A percentile compares a stretch with the other conserved stretches of the same genome.
Conservation (phyloP, 148 eudicot species). For the Rhododendron williamsianum region DNA sequence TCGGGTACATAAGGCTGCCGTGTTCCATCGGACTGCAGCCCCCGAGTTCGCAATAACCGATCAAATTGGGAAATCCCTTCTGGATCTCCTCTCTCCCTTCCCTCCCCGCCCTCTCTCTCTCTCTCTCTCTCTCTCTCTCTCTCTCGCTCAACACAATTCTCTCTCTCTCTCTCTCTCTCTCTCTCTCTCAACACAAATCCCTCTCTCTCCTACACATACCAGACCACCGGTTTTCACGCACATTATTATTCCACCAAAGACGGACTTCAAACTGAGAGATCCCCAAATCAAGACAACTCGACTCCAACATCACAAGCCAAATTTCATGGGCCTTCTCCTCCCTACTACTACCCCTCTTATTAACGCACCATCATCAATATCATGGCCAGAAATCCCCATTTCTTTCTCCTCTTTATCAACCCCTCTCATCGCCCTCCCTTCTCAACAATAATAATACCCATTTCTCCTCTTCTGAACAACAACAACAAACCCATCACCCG, state of each 20-base stretch:
- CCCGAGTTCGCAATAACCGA: neutral
- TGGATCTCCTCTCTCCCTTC: neutral
- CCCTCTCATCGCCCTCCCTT: constrained; percentile 11
- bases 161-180: neutral
- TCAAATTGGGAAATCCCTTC: neutral
- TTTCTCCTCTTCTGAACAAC: neutral
- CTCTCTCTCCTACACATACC: neutral
- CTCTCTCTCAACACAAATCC: neutral
- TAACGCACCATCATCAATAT: constrained; percentile 14
- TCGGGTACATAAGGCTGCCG: too few species aligned
- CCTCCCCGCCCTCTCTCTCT: neutral
- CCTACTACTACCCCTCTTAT: neutral
- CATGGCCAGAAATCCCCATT: constrained; percentile 30
- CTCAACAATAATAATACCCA: neutral
- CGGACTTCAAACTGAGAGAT: neutral
- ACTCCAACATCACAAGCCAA: neutral
- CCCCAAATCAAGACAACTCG: neutral
- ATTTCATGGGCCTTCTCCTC: constrained; percentile 33
- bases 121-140: neutral
- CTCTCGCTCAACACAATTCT: neutral
- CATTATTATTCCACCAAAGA: neutral
- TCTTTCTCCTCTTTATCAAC: neutral
- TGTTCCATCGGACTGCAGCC: neutral
- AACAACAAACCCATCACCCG: constrained; percentile 36
- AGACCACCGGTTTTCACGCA: neutral